phyloP scores from a whole-genome alignment of 768 basidiomycete species.

The Cystofilobasidium capitatum region DNA sequence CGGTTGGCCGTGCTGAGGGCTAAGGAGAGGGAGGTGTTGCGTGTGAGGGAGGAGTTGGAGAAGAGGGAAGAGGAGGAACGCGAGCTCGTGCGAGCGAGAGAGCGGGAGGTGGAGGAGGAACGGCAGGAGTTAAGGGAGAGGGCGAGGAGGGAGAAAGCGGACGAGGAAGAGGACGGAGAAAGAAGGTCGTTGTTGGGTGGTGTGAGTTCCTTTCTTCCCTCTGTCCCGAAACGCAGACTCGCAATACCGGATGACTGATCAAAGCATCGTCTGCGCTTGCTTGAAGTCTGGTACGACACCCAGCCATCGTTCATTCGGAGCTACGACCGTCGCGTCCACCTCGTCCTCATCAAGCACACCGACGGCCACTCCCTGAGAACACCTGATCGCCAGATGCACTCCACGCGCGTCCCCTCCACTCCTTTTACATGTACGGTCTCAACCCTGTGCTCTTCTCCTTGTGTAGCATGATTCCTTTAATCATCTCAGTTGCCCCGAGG shows the following conservation, averaged over 20 bases:
- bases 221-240: neutral
- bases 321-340: neutral
- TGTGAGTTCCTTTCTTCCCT: neutral
- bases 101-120: neutral
- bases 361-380: too few relatives aligned
- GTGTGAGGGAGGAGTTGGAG: neutral
- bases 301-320: neutral
- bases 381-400: too few relatives aligned
- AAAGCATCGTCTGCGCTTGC: neutral
- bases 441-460: too few relatives aligned
- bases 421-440: too few relatives aligned
- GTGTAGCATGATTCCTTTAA: too few relatives aligned
- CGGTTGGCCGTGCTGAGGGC: neutral
- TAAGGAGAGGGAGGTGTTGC: neutral
- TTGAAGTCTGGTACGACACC: neutral
- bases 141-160: neutral
- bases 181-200: neutral
- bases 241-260: neutral
- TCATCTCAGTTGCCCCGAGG: too few relatives aligned
- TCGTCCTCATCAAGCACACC: too few relatives aligned
- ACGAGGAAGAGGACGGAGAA: neutral
- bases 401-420: too few relatives aligned
- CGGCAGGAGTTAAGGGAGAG: neutral
- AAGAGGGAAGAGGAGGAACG: neutral
- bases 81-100: neutral